Percentiles rank a stretch among this genome's conserved stretches.
phyloP scores from a whole-genome alignment of 139 green algal genomes.

The Coelastrella sp. region DNA sequence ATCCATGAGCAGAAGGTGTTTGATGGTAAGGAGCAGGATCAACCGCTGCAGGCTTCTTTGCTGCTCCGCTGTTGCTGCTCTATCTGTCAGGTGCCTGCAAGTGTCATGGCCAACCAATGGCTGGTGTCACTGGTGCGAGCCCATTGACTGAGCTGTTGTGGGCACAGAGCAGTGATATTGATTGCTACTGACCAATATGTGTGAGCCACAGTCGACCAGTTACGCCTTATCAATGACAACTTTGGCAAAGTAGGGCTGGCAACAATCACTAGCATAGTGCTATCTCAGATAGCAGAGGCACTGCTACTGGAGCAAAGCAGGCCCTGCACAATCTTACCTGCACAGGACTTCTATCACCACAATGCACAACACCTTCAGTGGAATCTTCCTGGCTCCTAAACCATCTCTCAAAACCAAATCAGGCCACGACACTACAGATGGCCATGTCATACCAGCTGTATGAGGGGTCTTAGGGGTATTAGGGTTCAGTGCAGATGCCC shows the following conservation, averaged over 20 bases:
- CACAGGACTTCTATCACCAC: slow-evolving; percentile 11
- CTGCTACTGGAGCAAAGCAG: no score
- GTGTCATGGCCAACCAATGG: no score
- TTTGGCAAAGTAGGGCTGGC: no score
- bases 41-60: neutral
- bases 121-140: no score
- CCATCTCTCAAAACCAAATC: neutral
- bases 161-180: no score
- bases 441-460: neutral
- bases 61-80: neutral
- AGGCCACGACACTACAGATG: neutral
- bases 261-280: no score
- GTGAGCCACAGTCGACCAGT: no score
- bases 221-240: no score
- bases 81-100: slow-evolving; percentile 1
- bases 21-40: neutral
- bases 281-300: no score
- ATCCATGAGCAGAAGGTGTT: slow-evolving; percentile 4
- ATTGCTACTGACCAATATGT: no score
- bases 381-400: neutral
- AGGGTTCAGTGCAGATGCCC: neutral
- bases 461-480: neutral
- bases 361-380: neutral
- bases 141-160: no score
- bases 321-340: neutral